Conservation (phyloP, 2,329 filamentous ascomycete species). For the Colletotrichum sojae region DNA sequence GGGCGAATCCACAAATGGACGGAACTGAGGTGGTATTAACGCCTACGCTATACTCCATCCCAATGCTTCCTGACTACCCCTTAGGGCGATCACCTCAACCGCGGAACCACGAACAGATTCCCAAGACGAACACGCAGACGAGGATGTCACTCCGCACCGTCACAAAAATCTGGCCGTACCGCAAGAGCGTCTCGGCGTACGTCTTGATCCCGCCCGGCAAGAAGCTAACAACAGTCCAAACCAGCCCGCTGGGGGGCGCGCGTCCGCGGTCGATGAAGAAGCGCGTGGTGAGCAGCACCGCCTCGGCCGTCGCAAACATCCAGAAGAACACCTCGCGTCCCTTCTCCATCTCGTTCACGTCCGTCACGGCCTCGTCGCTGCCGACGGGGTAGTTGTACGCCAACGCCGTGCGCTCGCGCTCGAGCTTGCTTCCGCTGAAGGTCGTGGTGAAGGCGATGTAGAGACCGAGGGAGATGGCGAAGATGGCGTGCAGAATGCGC, state of each 20-base stretch:
- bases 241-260: conserved; percentile 70
- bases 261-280: conserved; percentile 78
- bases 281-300: conserved; percentile 78
- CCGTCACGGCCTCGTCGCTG: conserved; percentile 46
- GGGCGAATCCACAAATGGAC: not conserved
- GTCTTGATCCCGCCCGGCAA: conserved; percentile 75
- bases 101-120: conserved; percentile 66
- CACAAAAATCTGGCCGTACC: conserved; percentile 79
- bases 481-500: conserved; percentile 80
- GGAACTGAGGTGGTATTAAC: not conserved
- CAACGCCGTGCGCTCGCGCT: conserved; percentile 64
- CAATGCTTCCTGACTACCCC: not conserved
- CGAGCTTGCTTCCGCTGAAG: conserved; percentile 76
- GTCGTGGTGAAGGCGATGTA: conserved; percentile 79
- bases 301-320: conserved; percentile 84
- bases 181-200: conserved; percentile 72
- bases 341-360: conserved; percentile 49
- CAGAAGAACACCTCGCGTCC: conserved; percentile 76
- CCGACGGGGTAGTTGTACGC: conserved; percentile 48
- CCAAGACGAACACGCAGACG: conserved; percentile 82
- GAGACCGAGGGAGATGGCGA: conserved; percentile 77
- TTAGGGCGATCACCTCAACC: conserved; percentile 13
- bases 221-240: conserved; percentile 75
- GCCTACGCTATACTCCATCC: not conserved
- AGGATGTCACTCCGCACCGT: conserved; percentile 82